These are phyloP conservation scores for Leucaena leucocephala DNA, from an alignment of 306 rosid species.

Conservation along the genomic window DNA sequence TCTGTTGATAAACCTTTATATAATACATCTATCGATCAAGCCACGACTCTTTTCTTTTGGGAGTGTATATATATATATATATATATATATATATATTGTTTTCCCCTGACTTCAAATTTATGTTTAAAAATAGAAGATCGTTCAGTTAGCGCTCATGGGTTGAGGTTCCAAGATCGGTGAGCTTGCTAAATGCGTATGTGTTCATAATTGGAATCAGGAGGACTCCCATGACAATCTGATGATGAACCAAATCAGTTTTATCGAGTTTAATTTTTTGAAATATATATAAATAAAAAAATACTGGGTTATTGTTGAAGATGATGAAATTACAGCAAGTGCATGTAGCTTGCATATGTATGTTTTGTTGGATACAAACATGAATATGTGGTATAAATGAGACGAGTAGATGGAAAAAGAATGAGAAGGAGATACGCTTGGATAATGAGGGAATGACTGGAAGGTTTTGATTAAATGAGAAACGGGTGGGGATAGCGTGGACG, in stretches of 20 bases:
- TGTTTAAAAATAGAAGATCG: not conserved
- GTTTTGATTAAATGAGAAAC: constrained; percentile 50
- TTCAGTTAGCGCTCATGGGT: not conserved
- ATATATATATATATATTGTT: too few species aligned
- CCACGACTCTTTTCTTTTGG: constrained; percentile 19
- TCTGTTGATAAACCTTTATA: constrained; percentile 56
- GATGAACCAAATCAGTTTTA: not conserved
- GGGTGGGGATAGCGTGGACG: constrained; percentile 28
- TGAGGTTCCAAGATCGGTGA: not conserved
- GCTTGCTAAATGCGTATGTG: not conserved
- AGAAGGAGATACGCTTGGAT: too few species aligned
- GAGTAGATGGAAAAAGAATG: too few species aligned
- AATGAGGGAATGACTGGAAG: constrained; percentile 19
- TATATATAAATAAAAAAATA: too few species aligned
- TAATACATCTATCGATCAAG: constrained; percentile 39
- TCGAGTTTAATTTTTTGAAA: too few species aligned
- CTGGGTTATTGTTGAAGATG: too few species aligned
- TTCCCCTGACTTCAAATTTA: not conserved
- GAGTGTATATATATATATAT: constrained; percentile 1
- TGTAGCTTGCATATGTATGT: too few species aligned
- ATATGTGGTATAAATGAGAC: too few species aligned
- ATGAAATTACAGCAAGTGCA: too few species aligned
- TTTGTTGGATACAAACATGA: too few species aligned
- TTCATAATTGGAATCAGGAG: not conserved
- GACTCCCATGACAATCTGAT: not conserved